Percentiles rank a stretch among this genome's conserved stretches.
phyloP scores from a whole-genome alignment of 768 basidiomycete genomes.

The Solioccasus polychromus region DNA sequence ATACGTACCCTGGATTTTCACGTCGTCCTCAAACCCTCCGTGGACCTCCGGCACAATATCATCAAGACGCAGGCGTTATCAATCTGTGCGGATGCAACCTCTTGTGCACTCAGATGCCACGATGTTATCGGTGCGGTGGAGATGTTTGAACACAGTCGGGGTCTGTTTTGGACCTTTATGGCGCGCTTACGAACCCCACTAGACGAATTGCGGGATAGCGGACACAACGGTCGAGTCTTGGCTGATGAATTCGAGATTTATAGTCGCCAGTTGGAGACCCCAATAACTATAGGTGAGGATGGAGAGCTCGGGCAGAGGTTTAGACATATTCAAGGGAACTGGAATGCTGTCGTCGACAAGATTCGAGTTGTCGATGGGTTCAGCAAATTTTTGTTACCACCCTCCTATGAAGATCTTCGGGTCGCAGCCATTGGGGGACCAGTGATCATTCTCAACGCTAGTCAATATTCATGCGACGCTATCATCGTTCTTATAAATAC shows the following conservation, averaged over 20 bases:
- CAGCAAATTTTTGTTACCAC: slow-evolving; percentile 17
- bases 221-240: slow-evolving; percentile 7
- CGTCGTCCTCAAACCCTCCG: slow-evolving; percentile 14
- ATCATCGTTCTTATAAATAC: slow-evolving; percentile 13
- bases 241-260: slow-evolving; percentile 19
- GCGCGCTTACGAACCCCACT: slow-evolving; percentile 23
- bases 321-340: slow-evolving; percentile 22
- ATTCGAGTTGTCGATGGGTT: slow-evolving; percentile 28
- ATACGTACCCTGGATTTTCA: slow-evolving; percentile 17
- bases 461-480: slow-evolving; percentile 18
- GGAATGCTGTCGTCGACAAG: slow-evolving; percentile 23
- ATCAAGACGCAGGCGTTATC: slow-evolving; percentile 11
- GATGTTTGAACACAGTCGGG: slow-evolving; percentile 33
- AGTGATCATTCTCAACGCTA: slow-evolving; percentile 33
- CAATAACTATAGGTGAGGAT: slow-evolving; percentile 3
- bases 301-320: slow-evolving; percentile 14
- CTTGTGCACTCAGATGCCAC: slow-evolving; percentile 20
- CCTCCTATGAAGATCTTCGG: slow-evolving; percentile 19
- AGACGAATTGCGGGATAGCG: slow-evolving; percentile 18
- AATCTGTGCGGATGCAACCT: slow-evolving; percentile 25
- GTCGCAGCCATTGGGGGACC: slow-evolving; percentile 25
- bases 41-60: slow-evolving; percentile 13
- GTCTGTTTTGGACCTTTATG: slow-evolving; percentile 25
- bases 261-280: slow-evolving; percentile 20
- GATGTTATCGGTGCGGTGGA: slow-evolving; percentile 30